Evolutionary conservation across 495 filamentous ascomycete genomes (phyloP), one percentile per base, ranked within the genome.

Genomic region (Aspergillus homomorphus): DNA sequence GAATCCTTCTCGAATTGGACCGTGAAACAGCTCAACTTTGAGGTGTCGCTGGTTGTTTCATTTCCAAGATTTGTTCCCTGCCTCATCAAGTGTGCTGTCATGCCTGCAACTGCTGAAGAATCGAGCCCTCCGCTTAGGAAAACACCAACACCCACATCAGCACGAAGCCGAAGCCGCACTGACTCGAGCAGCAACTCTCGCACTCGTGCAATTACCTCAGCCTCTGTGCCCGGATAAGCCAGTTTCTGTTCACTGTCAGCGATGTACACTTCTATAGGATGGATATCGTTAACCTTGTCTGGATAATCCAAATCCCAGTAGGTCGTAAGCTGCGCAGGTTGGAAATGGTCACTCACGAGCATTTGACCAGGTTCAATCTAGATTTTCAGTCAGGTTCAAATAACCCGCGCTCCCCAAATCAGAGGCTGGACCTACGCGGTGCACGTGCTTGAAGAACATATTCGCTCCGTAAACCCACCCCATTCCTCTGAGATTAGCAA

Each of bases 51-150:
- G 53, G 57, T 59, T 6, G 62, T 43, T 20, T 69, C 69, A 57
- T 69, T 72, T 9, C 75, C 74, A 7, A 77, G 63, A 33, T 62
- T 62, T 7, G 66, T 62, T 18, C 70, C 72, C 43, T 81, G 65
- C 21, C 73, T 64, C 1, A 77, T 65, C 2, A 82, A 73, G 57
- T 81, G 69, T 1, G 70, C 71, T 21, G 77, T 76, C 63, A 84
- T 83, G 15, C 81, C 79, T 16, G 80, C 81, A 26, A 83, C 65
- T 7, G 73, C 71, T 0, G 79, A 79, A 5, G 76, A 80, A 58
- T 82, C 81, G 26, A 84, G 68, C 2, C 82, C 82, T n/a, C 81
- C 81, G 22, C 69, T 76, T 1, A 83, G 65, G 53, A 78, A 81
- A 45, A 84, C 66, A 1, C 80, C 80, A 7, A 84, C 68, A 7